phyloP scores from a whole-genome alignment of 257 asterid genomes.

The Fraxinus americana region DNA sequence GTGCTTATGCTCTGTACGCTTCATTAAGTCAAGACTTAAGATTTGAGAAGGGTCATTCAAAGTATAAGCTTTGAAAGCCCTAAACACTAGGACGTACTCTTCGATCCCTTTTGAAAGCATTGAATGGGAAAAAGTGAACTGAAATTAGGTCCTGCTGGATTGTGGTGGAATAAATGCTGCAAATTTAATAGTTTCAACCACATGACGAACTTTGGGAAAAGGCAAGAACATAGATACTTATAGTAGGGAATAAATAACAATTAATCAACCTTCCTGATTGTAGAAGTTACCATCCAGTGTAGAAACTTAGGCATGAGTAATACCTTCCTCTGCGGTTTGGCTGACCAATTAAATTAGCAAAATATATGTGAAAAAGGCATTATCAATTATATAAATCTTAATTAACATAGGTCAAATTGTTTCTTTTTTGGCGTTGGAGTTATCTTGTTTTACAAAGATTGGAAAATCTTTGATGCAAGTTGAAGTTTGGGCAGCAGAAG shows the following conservation, averaged over 20 bases:
- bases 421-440: neutral
- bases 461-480: neutral
- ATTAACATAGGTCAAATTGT: neutral
- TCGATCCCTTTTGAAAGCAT: too few relatives aligned
- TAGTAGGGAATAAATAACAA: neutral
- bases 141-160: neutral
- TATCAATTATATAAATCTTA: neutral
- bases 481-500: neutral
- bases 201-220: neutral
- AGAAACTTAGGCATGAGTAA: neutral
- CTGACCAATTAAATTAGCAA: neutral
- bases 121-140: neutral
- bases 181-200: neutral
- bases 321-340: neutral
- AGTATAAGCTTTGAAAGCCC: neutral
- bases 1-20: neutral
- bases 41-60: neutral
- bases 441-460: neutral
- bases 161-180: neutral
- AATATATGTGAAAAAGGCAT: neutral
- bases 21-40: neutral
- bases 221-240: neutral
- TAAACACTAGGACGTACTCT: neutral
- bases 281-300: neutral
- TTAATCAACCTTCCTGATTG: neutral